Base-by-base conservation (phyloP, 331 rosid genomes). In the Phaseolus coccineus region DNA sequence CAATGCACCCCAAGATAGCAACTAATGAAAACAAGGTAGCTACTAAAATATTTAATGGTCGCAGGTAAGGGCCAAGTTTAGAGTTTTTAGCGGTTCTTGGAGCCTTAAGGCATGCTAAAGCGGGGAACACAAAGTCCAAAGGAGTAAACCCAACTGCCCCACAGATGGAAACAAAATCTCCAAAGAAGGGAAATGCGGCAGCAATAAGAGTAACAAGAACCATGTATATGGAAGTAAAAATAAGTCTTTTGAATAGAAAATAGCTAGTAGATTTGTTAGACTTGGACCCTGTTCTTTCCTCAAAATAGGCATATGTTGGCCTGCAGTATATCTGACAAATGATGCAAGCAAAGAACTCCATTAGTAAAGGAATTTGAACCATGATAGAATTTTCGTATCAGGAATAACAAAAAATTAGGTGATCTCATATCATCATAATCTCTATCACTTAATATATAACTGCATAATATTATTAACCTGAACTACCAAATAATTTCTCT, bases 121-220 rank as follows among this genome's bases (percentile, higher is more conserved):
- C 90, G 56, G 90, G 93, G 87, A 90, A 87, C 71, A 90, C 89
- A 80, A 90, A 89, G 59, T 92, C 96, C 47, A 92, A 86, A 22
- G 91, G 91, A 25, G 94, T 88, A 71, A 92, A 92, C 62, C 94
- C 97, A 8, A 90, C 73, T 63, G 94, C 94, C 65, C 94, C 93
- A 14, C 97, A 90, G 6, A 92, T 88, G 72, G 97, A 79, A 79
- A 92, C 91, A 82, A 92, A 92, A 27, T 90, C 91, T 55, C 93
- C 94, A 51, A 92, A 88, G 68, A 90, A 89, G 19, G 92, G 96
- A 85, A 89, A 42, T 63, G 96, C 93, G 15, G 92, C 85, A 42
- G 93, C 91, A 72, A 87, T 74, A 13, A 83, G 83, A 73, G 91
- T 89, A 13, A 90, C 78, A 27, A 92, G 70, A 55, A 48, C 83